Conservation (phyloP, 129 eudicot species). For the Solidago caesia region DNA sequence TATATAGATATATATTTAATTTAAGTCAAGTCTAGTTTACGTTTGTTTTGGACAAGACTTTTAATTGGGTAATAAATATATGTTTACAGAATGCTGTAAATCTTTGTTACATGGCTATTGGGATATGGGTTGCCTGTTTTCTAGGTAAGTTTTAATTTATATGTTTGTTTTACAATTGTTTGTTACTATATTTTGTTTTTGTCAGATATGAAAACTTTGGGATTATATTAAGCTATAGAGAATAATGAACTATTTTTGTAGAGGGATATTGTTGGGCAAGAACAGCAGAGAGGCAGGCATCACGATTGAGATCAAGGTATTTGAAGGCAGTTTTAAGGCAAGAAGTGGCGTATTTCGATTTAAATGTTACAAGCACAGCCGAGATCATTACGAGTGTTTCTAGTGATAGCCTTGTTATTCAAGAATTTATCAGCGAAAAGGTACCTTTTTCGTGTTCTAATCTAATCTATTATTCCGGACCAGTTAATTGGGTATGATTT, state of each 20-base stretch:
- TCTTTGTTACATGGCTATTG: slow-evolving; percentile 64
- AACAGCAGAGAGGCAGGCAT: slow-evolving; percentile 68
- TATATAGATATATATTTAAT: neutral
- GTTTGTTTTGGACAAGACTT: no score
- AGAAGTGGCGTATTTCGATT: slow-evolving; percentile 64
- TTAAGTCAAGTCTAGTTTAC: neutral
- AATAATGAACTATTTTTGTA: neutral
- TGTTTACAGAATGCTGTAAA: slow-evolving; percentile 49
- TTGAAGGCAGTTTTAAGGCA: slow-evolving; percentile 69
- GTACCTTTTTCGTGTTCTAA: slow-evolving; percentile 9
- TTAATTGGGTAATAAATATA: slow-evolving; percentile 1
- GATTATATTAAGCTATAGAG: no score
- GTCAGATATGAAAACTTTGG: no score
- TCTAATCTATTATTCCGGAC: neutral
- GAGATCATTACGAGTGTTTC: slow-evolving; percentile 62
- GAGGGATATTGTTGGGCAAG: slow-evolving; percentile 77
- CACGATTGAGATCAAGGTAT: slow-evolving; percentile 49
- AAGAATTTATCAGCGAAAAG: slow-evolving; percentile 66
- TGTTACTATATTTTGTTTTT: no score
- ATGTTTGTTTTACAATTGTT: no score
- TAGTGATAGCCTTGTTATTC: slow-evolving; percentile 56
- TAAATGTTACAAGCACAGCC: slow-evolving; percentile 51
- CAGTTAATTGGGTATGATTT: neutral
- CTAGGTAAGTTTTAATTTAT: slow-evolving; percentile 41
- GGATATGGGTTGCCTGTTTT: slow-evolving; percentile 58